Conservation (phyloP, 2,329 filamentous ascomycete species). For the Aureobasidium musti region DNA sequence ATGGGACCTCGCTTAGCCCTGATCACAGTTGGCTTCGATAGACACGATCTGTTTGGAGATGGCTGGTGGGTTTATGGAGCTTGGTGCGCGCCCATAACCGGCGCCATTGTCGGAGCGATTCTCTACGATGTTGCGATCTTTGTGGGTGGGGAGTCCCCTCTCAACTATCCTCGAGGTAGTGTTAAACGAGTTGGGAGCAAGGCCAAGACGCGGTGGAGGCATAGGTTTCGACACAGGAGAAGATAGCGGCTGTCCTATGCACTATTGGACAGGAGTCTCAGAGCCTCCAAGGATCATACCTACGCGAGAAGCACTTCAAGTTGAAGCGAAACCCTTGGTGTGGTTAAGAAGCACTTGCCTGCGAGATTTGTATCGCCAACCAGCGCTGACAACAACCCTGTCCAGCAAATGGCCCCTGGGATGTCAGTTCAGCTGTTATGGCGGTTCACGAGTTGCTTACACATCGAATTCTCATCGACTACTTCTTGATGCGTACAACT, state of each 20-base stretch:
- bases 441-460: background rate
- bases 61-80: conserved; percentile 54
- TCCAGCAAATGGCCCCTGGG: background rate
- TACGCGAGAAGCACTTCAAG: background rate
- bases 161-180: conserved; percentile 51
- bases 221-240: conserved; percentile 8
- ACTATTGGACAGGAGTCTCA: conserved; percentile 19
- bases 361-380: background rate
- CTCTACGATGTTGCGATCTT: conserved; percentile 56
- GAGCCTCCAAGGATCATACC: background rate
- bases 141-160: conserved; percentile 52
- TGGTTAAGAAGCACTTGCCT: background rate
- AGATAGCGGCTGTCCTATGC: background rate
- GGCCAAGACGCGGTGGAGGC: conserved; percentile 23
- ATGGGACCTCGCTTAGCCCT: conserved; percentile 53
- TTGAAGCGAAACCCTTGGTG: background rate
- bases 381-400: background rate
- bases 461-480: background rate
- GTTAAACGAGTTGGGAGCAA: conserved; percentile 35
- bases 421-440: background rate
- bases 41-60: conserved; percentile 41
- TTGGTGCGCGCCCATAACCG: conserved; percentile 45
- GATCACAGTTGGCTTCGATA: conserved; percentile 49
- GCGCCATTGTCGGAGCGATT: conserved; percentile 49
- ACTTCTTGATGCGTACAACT: background rate